A percentile compares a stretch with the other conserved stretches of the same genome.
phyloP scores from a whole-genome alignment of 2,329 filamentous ascomycete genomes.

The Fusarium caatingaense region DNA sequence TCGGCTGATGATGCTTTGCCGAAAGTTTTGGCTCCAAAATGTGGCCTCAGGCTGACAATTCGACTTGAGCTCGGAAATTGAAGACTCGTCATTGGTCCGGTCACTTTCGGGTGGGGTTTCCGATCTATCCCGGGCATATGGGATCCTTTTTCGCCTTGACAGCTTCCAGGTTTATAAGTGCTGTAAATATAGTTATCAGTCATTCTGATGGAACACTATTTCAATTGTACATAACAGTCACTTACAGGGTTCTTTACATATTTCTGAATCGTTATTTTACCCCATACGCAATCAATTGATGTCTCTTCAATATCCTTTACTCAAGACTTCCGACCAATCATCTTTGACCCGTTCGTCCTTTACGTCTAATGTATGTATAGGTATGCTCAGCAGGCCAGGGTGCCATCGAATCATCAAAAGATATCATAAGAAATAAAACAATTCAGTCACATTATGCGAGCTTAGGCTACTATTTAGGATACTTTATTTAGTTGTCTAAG shows the following conservation, averaged over 20 bases:
- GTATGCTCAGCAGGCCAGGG: not conserved
- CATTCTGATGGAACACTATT: slow-evolving; percentile 3
- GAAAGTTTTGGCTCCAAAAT: slow-evolving; percentile 55
- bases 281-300: slow-evolving; percentile 25
- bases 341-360: slow-evolving; percentile 42
- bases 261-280: not conserved
- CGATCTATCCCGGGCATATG: slow-evolving; percentile 49
- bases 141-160: slow-evolving; percentile 24
- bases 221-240: not conserved
- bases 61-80: slow-evolving; percentile 59
- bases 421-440: not conserved
- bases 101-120: slow-evolving; percentile 42
- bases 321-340: slow-evolving; percentile 38
- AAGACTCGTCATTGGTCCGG: slow-evolving; percentile 57
- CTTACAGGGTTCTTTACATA: too few relatives aligned
- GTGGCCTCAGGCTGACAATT: slow-evolving; percentile 58
- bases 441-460: not conserved
- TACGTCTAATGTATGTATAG: slow-evolving; percentile 11
- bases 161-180: slow-evolving; percentile 24
- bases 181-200: not conserved
- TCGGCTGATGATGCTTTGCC: slow-evolving; percentile 56
- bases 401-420: not conserved
- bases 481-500: not conserved
- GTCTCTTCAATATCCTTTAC: not conserved
- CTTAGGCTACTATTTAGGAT: not conserved